Evolutionary conservation across 2,329 filamentous ascomycete genomes (phyloP).

Genomic region (Cladosporium colombiae): DNA sequence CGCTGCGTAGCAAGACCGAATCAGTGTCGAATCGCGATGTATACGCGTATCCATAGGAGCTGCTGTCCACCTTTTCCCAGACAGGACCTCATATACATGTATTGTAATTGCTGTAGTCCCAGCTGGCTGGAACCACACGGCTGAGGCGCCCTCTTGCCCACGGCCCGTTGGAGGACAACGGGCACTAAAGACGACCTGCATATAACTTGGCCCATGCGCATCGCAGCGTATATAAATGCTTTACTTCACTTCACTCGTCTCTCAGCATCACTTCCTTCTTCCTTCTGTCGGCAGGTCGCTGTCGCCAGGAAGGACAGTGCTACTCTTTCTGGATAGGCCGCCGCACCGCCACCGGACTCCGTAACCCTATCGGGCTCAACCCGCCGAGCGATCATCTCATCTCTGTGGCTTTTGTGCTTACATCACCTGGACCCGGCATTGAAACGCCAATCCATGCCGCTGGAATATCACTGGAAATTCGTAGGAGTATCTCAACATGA

Average conservation of each 20-base stretch:
- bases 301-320: neutral
- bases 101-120: neutral
- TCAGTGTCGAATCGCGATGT: too few relatives aligned
- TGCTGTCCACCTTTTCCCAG: neutral
- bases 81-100: neutral
- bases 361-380: neutral
- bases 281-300: neutral
- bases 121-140: neutral
- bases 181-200: constrained; percentile 1
- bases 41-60: neutral
- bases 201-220: neutral
- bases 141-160: neutral
- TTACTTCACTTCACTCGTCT: neutral
- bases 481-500: neutral
- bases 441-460: neutral
- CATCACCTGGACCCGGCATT: neutral
- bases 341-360: neutral
- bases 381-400: neutral
- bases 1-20: too few relatives aligned
- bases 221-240: neutral
- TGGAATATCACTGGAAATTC: neutral
- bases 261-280: neutral
- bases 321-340: neutral
- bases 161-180: neutral
- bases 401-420: neutral